Evolutionary conservation across 495 filamentous ascomycete genomes (phyloP), one percentile per base, ranked within the genome.

Genomic region (Haplographium delicatum): DNA sequence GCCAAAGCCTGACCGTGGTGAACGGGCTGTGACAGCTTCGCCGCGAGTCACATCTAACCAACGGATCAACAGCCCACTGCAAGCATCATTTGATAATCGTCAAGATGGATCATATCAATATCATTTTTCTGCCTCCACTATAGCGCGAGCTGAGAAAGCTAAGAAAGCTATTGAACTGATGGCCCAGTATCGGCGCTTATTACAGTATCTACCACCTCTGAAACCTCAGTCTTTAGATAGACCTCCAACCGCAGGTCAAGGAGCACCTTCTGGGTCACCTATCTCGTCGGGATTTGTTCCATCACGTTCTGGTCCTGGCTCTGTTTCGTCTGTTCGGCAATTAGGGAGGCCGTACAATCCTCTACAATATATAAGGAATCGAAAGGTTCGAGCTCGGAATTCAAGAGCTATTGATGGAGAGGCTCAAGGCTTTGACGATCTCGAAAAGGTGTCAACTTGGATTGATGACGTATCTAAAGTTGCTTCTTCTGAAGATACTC

Each of bases 321-420:
- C 51, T 27, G 11, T 41, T 5, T 10, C 18, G 5, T 28, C 43
- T 16, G 24, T 18, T 0, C 54, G 62, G 31, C 59, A 46, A 15
- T 56, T 81, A 28, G 80, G 82, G 22, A 79, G 90, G 41, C 57
- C 62, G 1, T 95, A 95, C 58, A 91, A 96, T 62, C 91, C 89
- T 4, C 72, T 96, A 19, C 91, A 96, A 60, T 84, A 82, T 57
- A 83, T 95, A 41, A 81, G 91, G 16, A 95, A 96, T 58, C 76
- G 90, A 19, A 85, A 88, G 54, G 74, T 91, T 4, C 76, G 91
- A 43, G 81, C 83, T 44, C 74, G 88, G 22, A 85, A 89, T 62
- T 73, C 84, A 25, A 80, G 78, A 49, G 63, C 74, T 0, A 81
- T 94, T 28, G 80, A 91, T 58, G 74, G 82, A 13, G 80, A 85